Evolutionary conservation across 306 rosid genomes (phyloP).

Genomic region (Hippophae gyantsensis): DNA sequence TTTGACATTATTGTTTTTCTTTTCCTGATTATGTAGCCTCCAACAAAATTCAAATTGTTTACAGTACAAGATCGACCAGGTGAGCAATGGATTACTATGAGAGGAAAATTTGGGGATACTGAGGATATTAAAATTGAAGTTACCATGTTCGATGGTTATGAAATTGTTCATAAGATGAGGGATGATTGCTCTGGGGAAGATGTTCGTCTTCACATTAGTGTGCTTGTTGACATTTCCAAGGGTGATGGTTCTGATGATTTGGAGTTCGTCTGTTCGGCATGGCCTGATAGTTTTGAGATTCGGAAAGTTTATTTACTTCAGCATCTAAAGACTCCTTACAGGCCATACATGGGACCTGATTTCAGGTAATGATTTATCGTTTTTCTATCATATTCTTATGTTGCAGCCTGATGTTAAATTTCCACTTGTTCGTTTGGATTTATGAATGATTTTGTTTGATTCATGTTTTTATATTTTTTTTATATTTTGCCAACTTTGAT

Average conservation of each 20-base stretch:
- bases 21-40: constrained; percentile 37
- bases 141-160: constrained; percentile 73
- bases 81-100: constrained; percentile 57
- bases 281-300: constrained; percentile 58
- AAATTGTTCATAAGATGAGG: constrained; percentile 36
- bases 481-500: too few species aligned
- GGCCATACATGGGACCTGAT: constrained; percentile 64
- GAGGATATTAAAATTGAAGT: constrained; percentile 68
- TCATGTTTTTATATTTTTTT: constrained; percentile 1
- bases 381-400: background rate
- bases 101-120: constrained; percentile 39
- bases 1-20: background rate
- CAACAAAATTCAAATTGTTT: constrained; percentile 46
- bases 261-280: constrained; percentile 70
- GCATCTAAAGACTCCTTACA: constrained; percentile 27
- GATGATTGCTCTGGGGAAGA: constrained; percentile 46
- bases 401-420: background rate
- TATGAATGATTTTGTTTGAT: constrained; percentile 14
- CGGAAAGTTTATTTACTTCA: constrained; percentile 45
- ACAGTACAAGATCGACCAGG: constrained; percentile 58
- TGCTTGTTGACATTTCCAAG: constrained; percentile 61
- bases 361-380: constrained; percentile 40
- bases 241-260: constrained; percentile 36
- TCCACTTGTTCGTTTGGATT: background rate
- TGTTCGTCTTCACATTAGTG: constrained; percentile 53